These are phyloP conservation scores for Mallotus japonicus DNA, from an alignment of 441 rosid species.

Conservation along the genomic window DNA sequence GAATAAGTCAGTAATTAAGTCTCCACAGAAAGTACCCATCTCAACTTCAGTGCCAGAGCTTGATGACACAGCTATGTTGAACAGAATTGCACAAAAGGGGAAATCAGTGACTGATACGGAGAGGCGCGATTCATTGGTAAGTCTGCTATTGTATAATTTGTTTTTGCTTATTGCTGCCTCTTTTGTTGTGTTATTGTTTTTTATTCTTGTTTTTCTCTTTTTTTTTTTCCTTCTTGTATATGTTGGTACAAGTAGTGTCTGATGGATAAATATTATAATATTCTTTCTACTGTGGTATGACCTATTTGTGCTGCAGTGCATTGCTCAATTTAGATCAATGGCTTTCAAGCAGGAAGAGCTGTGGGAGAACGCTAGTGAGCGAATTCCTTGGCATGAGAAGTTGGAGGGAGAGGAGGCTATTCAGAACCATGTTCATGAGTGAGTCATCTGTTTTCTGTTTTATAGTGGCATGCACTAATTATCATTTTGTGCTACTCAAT, in stretches of 20 bases:
- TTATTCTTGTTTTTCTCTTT: background rate
- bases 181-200: background rate
- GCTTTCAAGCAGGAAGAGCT: slow-evolving; percentile 90
- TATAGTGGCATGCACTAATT: slow-evolving; percentile 12
- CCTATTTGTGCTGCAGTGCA: slow-evolving; percentile 46
- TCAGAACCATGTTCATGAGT: slow-evolving; percentile 96
- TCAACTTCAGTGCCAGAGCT: slow-evolving; percentile 38
- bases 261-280: background rate
- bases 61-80: slow-evolving; percentile 49
- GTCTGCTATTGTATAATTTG: slow-evolving; percentile 16
- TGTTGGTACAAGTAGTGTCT: background rate
- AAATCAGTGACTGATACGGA: slow-evolving; percentile 40
- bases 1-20: slow-evolving; percentile 54
- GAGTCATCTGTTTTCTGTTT: slow-evolving; percentile 33
- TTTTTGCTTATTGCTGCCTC: background rate
- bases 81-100: slow-evolving; percentile 59
- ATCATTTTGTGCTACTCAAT: slow-evolving; percentile 12
- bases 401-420: slow-evolving; percentile 92
- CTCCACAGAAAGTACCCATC: slow-evolving; percentile 43
- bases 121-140: slow-evolving; percentile 53
- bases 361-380: slow-evolving; percentile 85
- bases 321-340: slow-evolving; percentile 73
- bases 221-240: background rate
- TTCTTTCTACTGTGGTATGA: slow-evolving; percentile 14
- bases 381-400: slow-evolving; percentile 96